Percentiles rank a stretch among this genome's conserved stretches.
These are phyloP conservation scores for Gossypium laxum DNA, from an alignment of 441 rosid genomes.

Conservation along the genomic window DNA sequence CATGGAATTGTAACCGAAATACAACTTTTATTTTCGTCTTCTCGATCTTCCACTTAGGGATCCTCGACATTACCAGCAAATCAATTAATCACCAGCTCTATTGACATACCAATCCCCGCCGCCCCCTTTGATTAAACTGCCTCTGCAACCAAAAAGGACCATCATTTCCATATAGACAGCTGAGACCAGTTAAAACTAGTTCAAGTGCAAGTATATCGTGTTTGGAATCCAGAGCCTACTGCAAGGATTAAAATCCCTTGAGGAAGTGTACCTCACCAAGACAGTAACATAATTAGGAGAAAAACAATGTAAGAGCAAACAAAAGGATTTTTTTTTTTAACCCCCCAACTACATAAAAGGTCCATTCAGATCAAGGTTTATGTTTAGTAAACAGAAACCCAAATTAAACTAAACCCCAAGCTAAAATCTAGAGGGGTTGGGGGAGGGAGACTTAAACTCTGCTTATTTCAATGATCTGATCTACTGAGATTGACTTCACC, in stretches of 20 bases:
- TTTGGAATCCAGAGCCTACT: background rate
- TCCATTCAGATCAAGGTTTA: conserved; percentile 25
- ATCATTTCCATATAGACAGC: background rate
- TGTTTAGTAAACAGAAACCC: background rate
- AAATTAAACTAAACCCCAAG: background rate
- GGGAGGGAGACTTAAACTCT: background rate
- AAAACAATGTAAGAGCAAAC: conserved; percentile 1
- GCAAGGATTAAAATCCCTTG: background rate
- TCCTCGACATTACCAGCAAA: conserved; percentile 63
- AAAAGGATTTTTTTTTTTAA: background rate
- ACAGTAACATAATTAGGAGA: background rate
- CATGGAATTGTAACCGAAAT: conserved; percentile 91
- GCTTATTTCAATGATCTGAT: conserved; percentile 6
- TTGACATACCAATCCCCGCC: conserved; percentile 16
- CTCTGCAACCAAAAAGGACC: conserved; percentile 9
- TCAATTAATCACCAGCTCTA: conserved; percentile 34
- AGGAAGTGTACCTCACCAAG: background rate
- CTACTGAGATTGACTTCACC: conserved; percentile 18
- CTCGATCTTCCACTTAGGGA: conserved; percentile 83
- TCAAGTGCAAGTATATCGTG: conserved; percentile 1
- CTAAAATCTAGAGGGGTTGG: background rate
- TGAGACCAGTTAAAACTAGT: conserved; percentile 18
- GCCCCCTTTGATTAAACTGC: conserved; percentile 11
- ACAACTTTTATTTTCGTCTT: conserved; percentile 95
- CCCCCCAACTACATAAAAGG: background rate